Percentiles rank a stretch among this genome's conserved stretches.
Conservation (phyloP, 352 stramenopile species). For the Phytophthora tentaculata region DNA sequence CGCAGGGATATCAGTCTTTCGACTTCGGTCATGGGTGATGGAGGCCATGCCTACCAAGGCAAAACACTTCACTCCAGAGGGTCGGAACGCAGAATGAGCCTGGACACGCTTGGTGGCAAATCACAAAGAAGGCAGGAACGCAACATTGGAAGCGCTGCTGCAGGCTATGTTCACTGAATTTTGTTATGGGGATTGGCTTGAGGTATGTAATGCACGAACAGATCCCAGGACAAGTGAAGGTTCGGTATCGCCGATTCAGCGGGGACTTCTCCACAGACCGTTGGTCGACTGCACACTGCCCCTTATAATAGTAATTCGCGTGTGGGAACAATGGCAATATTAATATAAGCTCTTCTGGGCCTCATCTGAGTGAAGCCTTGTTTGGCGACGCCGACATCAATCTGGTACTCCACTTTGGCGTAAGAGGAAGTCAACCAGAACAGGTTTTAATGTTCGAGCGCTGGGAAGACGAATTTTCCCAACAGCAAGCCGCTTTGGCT, state of each 20-base stretch:
- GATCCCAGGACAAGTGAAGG: constrained; percentile 23
- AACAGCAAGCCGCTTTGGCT: background rate
- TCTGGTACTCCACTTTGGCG: too few relatives aligned
- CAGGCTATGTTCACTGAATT: constrained; percentile 28
- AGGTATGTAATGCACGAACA: constrained; percentile 24
- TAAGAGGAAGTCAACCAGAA: too few relatives aligned
- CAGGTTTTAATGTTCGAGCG: too few relatives aligned
- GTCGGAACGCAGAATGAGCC: constrained; percentile 27
- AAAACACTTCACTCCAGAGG: background rate
- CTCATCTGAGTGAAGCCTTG: too few relatives aligned
- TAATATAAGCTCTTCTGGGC: too few relatives aligned
- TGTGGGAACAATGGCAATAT: too few relatives aligned
- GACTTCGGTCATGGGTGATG: constrained; percentile 27
- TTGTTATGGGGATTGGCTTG: constrained; percentile 25
- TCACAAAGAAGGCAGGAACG: constrained; percentile 21
- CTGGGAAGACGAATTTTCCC: too few relatives aligned
- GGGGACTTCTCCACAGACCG: too few relatives aligned
- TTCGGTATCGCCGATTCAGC: background rate
- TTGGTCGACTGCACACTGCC: too few relatives aligned
- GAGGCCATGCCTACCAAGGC: constrained; percentile 23
- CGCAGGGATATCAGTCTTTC: constrained; percentile 15
- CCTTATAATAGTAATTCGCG: too few relatives aligned
- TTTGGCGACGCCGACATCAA: too few relatives aligned
- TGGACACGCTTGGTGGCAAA: constrained; percentile 16
- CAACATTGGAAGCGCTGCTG: constrained; percentile 18